Conservation (phyloP, 495 filamentous ascomycete genomes). For the Penicillium cataractarum region DNA sequence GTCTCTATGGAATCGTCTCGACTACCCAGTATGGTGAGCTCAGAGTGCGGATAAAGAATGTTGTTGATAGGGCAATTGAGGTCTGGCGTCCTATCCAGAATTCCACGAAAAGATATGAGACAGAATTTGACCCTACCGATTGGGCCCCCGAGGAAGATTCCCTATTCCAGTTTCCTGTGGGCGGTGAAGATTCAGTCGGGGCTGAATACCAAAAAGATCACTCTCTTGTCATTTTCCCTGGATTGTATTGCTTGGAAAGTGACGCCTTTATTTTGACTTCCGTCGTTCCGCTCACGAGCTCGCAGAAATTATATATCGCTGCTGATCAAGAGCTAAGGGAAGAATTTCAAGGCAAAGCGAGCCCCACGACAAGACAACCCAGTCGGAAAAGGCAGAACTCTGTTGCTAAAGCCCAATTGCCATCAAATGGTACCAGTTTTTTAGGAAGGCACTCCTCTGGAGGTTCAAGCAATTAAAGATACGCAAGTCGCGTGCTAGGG, state of each 20-base stretch:
- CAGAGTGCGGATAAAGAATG: neutral
- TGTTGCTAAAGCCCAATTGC: neutral
- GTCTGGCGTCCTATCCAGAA: slow-evolving; percentile 7
- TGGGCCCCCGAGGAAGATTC: neutral
- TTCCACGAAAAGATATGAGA: slow-evolving; percentile 2
- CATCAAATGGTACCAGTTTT: neutral
- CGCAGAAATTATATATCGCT: neutral
- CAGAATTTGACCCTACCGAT: slow-evolving; percentile 4
- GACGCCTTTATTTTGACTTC: slow-evolving; percentile 1
- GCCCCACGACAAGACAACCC: neutral
- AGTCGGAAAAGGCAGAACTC: slow-evolving; percentile 2
- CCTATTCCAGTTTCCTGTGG: neutral
- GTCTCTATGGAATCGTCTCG: neutral
- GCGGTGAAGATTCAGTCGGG: neutral
- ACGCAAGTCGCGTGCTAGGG: neutral
- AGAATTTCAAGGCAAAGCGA: neutral
- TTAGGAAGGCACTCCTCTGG: neutral
- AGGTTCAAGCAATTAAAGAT: neutral
- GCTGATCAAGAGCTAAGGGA: neutral
- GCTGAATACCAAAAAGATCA: neutral
- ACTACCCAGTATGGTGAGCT: neutral
- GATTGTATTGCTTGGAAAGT: neutral
- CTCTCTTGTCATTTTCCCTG: neutral
- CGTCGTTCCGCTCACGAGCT: slow-evolving; percentile 1
- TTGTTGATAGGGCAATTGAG: slow-evolving; percentile 2